Base-by-base conservation (phyloP, 331 rosid genomes). In the Prunus yedoensis region DNA sequence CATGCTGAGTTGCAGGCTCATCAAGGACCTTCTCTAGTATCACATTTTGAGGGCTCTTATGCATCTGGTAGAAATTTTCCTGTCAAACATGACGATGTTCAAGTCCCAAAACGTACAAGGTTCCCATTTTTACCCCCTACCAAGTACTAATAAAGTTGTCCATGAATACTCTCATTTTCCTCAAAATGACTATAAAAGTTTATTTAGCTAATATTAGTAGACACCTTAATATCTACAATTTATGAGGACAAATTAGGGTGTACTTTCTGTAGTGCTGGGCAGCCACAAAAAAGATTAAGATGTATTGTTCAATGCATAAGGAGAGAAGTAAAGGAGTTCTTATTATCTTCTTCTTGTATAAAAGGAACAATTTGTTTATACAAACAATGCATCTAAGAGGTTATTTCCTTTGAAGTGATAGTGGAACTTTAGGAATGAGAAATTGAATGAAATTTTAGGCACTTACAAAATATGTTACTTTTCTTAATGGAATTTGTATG, bases 51-150 rank as follows among this genome's bases (percentile, higher is more conserved):
- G 23, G 70, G 75, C 72, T 62, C 84, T 73, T 80, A 74, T 77
- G 87, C 71, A 73, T 79, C 80, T 51, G 82, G 56, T 27, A 73
- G 82, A 80, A 82, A 75, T 79, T 69, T 79, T 74, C 52, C 74
- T 2, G 73, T 79, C 21, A 83, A 61, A 80, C 57, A 47, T 76
- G 80, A 74, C 53, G 79, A 63, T 63, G 78, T 56, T 64, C 91
- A 85, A 77, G 88, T 75, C 66, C 79, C 78, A 73, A 84, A 89
- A 83, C 83, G 90, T 83, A 77, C 75, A 53, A 84, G 88, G 85
- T 88, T 88, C 71, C 88, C 93, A 57, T 79, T 87, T 79, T 52
- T 80, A 75, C 82, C 74, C 20, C 28, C 60, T 66, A 73, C 46
- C 32, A 71, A 49, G 66, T 63, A 71, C 54, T 32, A 73, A 50